Percentiles rank a stretch among this genome's conserved stretches.
Conservation (phyloP, 1,284 basidiomycete genomes). For the Cryptococcus sp. region DNA sequence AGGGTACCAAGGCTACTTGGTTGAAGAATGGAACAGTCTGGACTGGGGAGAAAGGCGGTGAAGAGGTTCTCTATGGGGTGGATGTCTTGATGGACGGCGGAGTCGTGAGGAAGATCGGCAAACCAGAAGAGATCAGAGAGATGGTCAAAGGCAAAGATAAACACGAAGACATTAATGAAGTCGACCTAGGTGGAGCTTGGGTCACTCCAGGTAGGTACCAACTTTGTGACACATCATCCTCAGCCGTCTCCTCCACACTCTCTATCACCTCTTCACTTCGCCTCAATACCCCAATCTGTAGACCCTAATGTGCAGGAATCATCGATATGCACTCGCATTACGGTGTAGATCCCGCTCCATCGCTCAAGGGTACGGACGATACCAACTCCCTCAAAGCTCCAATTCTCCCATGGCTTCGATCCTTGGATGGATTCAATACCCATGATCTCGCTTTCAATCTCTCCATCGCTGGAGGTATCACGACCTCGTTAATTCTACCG, state of each 20-base stretch:
- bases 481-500: conserved; percentile 52
- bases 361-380: conserved; percentile 52
- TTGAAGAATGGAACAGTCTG: conserved; percentile 76
- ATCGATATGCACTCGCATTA: conserved; percentile 78
- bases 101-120: conserved; percentile 48
- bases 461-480: conserved; percentile 52
- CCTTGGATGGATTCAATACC: conserved; percentile 54
- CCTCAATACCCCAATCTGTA: too few species aligned
- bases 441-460: conserved; percentile 51
- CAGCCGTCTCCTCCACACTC: too few species aligned
- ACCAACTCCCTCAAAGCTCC: conserved; percentile 47
- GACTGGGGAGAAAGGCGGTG: conserved; percentile 63
- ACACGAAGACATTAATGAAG: conserved; percentile 27
- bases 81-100: conserved; percentile 50
- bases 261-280: too few species aligned
- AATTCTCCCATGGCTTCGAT: conserved; percentile 51
- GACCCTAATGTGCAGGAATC: conserved; percentile 45
- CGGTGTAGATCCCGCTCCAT: conserved; percentile 62
- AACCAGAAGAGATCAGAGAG: conserved; percentile 10
- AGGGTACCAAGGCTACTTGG: conserved; percentile 60
- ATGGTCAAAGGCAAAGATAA: conserved; percentile 8
- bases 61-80: conserved; percentile 56
- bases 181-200: conserved; percentile 50
- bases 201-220: conserved; percentile 46
- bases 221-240: neutral